Evolutionary conservation across 441 rosid genomes (phyloP), one percentile per base, ranked within the genome.

Genomic region (Pelargonium australe): DNA sequence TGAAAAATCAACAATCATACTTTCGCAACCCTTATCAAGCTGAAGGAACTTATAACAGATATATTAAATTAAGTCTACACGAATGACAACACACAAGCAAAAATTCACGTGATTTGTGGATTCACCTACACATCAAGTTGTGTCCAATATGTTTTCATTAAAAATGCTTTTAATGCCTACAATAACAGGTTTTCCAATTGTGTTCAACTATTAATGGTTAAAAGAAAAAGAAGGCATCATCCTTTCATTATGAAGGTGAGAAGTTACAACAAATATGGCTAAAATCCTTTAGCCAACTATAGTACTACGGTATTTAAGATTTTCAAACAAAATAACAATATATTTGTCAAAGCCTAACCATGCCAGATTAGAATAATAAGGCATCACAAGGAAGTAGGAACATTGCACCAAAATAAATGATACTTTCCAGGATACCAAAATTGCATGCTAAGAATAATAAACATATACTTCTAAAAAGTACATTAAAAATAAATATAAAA

Each of bases 1-100:
- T 57, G 75, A 43, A 72, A 64, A 10, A 57, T 68, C 61, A 67
- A 41, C 34, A 34, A 49, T 3, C 43, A 72, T 53, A 65, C 20
- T 31, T 40, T 28, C 44, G 7, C 28, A 47, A 68, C 40, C 19
- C 43, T 43, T 44, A 58, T 53, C 53, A 19, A 12, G 67, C 37
- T 47, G 25, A 64, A 40, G 23, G 28, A 69, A 61, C 14, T 34
- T 12, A 25, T 6, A 1, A 25, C 10, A 25, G 25, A 25, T 23
- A 12, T 61, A 12, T 23, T 61, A 25, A 20, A 61, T 23, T 61
- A 25, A 61, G 63, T 12, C 31, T 61, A 61, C 13, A 23, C 10
- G 64, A 61, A 61, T 23, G 40, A 25, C 16, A 25, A 4, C 3
- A 61, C 40, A 9, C 14, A 61, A 61, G 11, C 14, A 10, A 61